Base-by-base conservation (phyloP, 2,329 filamentous ascomycete genomes). In the Paecilomyces sp. region DNA sequence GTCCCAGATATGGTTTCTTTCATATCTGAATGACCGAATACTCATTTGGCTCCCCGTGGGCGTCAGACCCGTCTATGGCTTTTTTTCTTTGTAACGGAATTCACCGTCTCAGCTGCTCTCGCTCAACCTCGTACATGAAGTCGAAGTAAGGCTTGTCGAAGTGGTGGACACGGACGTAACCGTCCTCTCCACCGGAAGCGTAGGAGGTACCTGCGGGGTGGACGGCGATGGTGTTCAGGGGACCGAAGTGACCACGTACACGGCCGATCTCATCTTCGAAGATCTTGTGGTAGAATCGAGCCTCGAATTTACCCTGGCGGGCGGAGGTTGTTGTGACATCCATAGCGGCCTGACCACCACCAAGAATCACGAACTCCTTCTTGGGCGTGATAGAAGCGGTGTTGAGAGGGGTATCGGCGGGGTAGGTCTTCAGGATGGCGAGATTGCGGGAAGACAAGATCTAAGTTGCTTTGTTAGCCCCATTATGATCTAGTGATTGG, bases 141-240 rank as follows among this genome's bases (percentile, higher is more conserved):
- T 99, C 94, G 77, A 94, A 97, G 84, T 97, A 99, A 63, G 89
- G 86, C 84, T 96, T 96, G 81, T 99, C 94, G 79, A 99, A 99
- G 79, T 96, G 91, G 80, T 99, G 94, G 67, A 97, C 88, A 72
- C 94, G 90, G 65, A 99, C 93, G 80, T 99, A 99, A 72, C 94
- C 94, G 78, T 99, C 94, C 82, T 99, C 94, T 79, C 92, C 93
- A 68, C 94, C 94, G 72, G 89, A 93, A 71, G 92, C 92, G 80
- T 99, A 99, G 71, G 91, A 87, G 74, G 89, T 92, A 71, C 94
- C 94, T 62, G 88, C 88, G 31, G 94, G 94, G 78, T 96, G 91
- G 60, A 91, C 91, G 55, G 94, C 92, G 68, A 99, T 91, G 64
- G 94, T 97, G 84, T 99, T 97, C 63, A 97, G 83, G 66, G 90